phyloP scores from a whole-genome alignment of 176 grass and related monocot species.

The Bolboschoenus planiculmis region DNA sequence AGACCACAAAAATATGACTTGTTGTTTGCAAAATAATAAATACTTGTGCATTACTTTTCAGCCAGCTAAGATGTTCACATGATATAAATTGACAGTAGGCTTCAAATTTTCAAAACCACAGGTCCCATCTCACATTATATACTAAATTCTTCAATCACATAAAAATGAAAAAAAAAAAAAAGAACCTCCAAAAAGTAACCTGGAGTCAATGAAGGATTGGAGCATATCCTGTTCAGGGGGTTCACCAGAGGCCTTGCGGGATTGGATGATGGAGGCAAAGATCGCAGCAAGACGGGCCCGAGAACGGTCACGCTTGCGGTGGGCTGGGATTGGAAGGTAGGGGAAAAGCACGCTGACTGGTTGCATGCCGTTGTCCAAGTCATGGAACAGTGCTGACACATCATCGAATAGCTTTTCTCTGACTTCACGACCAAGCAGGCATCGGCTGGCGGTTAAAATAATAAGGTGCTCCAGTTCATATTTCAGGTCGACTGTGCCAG shows the following conservation, averaged over 20 bases:
- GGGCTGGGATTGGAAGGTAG: constrained; percentile 78
- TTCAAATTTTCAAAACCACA: not conserved
- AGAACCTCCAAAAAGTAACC: not conserved
- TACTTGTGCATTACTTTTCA: not conserved
- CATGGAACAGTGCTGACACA: constrained; percentile 94
- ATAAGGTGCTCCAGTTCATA: constrained; percentile 96
- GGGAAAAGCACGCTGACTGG: constrained; percentile 93
- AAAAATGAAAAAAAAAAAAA: not conserved
- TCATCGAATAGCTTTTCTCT: constrained; percentile 95
- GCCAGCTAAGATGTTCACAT: not conserved
- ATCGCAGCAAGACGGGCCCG: constrained; percentile 70
- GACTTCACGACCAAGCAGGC: constrained; percentile 85
- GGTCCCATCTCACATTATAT: not conserved
- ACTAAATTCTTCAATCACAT: not conserved
- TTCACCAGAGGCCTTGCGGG: constrained; percentile 65
- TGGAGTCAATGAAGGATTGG: constrained; percentile 96
- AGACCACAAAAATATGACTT: not conserved
- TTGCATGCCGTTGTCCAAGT: constrained; percentile 89
- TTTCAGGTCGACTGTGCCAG: constrained; percentile 84
- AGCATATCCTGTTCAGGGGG: constrained; percentile 84
- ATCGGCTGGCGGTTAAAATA: constrained; percentile 91
- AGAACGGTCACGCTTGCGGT: constrained; percentile 61
- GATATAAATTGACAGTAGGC: not conserved
- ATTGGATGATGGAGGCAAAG: constrained; percentile 79
- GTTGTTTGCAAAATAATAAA: not conserved